Evolutionary conservation across 768 basidiomycete genomes (phyloP).

Genomic region (Boletus rex-veris): DNA sequence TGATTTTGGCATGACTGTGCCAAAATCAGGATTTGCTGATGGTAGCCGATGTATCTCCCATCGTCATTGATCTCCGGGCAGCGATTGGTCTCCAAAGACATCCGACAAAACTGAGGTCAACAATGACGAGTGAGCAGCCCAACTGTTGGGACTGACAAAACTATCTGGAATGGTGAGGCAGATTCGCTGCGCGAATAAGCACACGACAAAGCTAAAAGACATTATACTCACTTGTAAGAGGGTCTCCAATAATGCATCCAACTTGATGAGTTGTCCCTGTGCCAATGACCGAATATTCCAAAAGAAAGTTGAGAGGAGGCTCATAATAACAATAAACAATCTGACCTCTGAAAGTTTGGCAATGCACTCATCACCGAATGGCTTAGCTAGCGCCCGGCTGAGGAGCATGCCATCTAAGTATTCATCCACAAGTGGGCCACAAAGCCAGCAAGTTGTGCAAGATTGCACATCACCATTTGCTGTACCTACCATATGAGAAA

Average conservation of each 20-base stretch:
- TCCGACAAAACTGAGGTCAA: no score
- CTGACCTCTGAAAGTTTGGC: slow-evolving; percentile 59
- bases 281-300: slow-evolving; percentile 54
- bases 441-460: slow-evolving; percentile 80
- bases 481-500: slow-evolving; percentile 79
- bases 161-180: slow-evolving; percentile 72
- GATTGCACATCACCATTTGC: slow-evolving; percentile 72
- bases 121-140: slow-evolving; percentile 53
- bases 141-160: slow-evolving; percentile 69
- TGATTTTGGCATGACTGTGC: no score
- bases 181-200: slow-evolving; percentile 45
- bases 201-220: background rate
- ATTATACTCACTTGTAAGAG: slow-evolving; percentile 54
- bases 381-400: slow-evolving; percentile 64
- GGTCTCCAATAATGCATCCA: slow-evolving; percentile 50
- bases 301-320: background rate
- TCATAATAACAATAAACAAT: slow-evolving; percentile 16
- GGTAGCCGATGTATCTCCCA: no score
- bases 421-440: slow-evolving; percentile 74
- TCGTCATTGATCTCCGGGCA: no score
- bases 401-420: slow-evolving; percentile 68
- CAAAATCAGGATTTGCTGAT: no score
- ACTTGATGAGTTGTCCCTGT: slow-evolving; percentile 51
- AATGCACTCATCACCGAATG: slow-evolving; percentile 68
- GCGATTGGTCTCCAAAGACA: no score